A percentile compares a stretch with the other conserved stretches of the same genome.
Conservation (phyloP, 2,329 filamentous ascomycete genomes). For the Aspergillus cejpii region DNA sequence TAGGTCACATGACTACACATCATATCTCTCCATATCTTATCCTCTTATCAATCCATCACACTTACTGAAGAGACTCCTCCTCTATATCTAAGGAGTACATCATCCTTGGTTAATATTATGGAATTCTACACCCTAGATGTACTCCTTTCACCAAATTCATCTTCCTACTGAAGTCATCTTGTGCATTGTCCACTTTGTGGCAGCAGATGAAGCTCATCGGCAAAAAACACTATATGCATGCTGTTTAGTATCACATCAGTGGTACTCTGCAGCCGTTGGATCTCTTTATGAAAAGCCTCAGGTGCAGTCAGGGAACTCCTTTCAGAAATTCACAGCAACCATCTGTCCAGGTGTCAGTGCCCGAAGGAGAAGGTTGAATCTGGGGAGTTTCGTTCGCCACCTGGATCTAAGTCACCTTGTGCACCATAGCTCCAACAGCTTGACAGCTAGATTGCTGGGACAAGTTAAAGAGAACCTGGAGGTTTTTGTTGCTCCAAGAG, state of each 20-base stretch:
- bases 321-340: slow-evolving; percentile 49
- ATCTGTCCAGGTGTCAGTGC: slow-evolving; percentile 47
- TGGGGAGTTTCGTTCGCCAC: slow-evolving; percentile 46
- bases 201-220: slow-evolving; percentile 26
- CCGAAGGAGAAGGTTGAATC: slow-evolving; percentile 42
- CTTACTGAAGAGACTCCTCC: too few relatives aligned
- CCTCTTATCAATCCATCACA: too few relatives aligned
- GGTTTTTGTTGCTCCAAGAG: slow-evolving; percentile 52
- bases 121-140: slow-evolving; percentile 13
- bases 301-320: slow-evolving; percentile 46
- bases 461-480: slow-evolving; percentile 48
- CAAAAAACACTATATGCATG: slow-evolving; percentile 48
- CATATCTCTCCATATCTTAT: slow-evolving; percentile 5
- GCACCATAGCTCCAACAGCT: slow-evolving; percentile 53
- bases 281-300: slow-evolving; percentile 49
- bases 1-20: slow-evolving; percentile 1
- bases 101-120: slow-evolving; percentile 5
- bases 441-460: slow-evolving; percentile 52
- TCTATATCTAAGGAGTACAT: too few relatives aligned
- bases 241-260: slow-evolving; percentile 49
- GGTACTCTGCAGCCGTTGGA: slow-evolving; percentile 49
- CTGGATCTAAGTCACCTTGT: slow-evolving; percentile 52
- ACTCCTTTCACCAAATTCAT: slow-evolving; percentile 27
- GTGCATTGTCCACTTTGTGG: slow-evolving; percentile 44
- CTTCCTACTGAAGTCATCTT: slow-evolving; percentile 52